These are phyloP conservation scores for Nakaseomyces kungkrabaensis DNA, from an alignment of 1,139 yeast species.

Conservation along the genomic window DNA sequence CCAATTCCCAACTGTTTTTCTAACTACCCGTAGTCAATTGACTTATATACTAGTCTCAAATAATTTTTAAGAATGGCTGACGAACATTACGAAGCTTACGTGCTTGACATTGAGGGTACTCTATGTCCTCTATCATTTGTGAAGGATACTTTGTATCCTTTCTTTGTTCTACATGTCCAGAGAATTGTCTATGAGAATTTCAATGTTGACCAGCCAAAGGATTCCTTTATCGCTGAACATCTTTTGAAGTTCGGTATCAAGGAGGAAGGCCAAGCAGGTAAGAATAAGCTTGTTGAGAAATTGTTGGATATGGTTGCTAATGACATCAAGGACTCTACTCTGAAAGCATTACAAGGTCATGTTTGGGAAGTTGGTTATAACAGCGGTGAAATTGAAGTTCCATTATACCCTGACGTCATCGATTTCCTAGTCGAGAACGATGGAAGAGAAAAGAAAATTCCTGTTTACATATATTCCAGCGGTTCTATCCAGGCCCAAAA, in stretches of 20 bases:
- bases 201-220: constrained; percentile 3
- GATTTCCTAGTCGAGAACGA: constrained; percentile 36
- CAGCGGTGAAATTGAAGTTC: constrained; percentile 65
- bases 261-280: constrained; percentile 6
- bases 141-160: constrained; percentile 55
- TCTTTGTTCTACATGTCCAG: constrained; percentile 31
- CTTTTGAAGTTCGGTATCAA: constrained; percentile 5
- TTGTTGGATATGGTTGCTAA: constrained; percentile 46
- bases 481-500: constrained; percentile 85
- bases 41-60: too few relatives aligned
- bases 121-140: constrained; percentile 86
- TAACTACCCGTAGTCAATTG: too few relatives aligned
- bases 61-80: not conserved
- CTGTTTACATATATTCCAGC: constrained; percentile 75
- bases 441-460: constrained; percentile 9
- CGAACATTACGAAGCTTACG: constrained; percentile 1
- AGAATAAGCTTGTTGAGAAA: constrained; percentile 29
- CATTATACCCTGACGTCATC: constrained; percentile 67
- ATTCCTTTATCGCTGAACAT: constrained; percentile 1
- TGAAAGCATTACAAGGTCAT: constrained; percentile 73
- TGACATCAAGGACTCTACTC: constrained; percentile 69
- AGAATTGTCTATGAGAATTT: constrained; percentile 6
- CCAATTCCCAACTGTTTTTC: too few relatives aligned
- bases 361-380: constrained; percentile 78
- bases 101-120: constrained; percentile 82